These are phyloP conservation scores for Trypanosoma lewisi DNA, from an alignment of 208 protist species.

Conservation along the genomic window DNA sequence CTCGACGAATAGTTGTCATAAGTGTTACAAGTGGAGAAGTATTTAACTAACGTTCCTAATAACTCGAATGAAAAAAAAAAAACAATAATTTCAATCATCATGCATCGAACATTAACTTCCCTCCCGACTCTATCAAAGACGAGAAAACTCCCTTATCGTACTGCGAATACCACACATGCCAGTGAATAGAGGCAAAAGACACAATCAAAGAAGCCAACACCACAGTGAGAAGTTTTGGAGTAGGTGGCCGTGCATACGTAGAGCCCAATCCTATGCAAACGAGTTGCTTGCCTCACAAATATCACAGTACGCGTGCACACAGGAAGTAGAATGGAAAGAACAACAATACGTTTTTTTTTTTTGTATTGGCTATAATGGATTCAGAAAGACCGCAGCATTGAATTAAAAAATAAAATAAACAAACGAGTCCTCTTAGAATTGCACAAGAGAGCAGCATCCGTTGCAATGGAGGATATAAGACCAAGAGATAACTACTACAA, in stretches of 20 bases:
- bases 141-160: background rate
- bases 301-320: conserved; percentile 26
- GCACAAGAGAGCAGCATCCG: conserved; percentile 43
- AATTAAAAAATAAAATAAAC: conserved; percentile 29
- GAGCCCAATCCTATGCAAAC: conserved; percentile 60
- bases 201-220: conserved; percentile 28
- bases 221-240: conserved; percentile 32
- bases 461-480: conserved; percentile 59
- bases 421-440: conserved; percentile 33
- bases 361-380: background rate
- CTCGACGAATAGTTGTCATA: conserved; percentile 6
- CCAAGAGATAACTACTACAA: conserved; percentile 26
- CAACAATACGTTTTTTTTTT: background rate
- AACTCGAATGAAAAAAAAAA: background rate
- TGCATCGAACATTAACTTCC: conserved; percentile 5
- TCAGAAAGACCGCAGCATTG: conserved; percentile 29
- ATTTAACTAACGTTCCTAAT: conserved; percentile 16
- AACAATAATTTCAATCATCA: background rate
- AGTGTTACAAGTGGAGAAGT: conserved; percentile 20
- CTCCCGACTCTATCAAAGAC: background rate
- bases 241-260: conserved; percentile 37
- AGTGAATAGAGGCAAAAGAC: conserved; percentile 29
- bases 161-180: background rate
- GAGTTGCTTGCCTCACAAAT: conserved; percentile 47
- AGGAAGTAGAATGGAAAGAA: conserved; percentile 28